phyloP scores from a whole-genome alignment of 2,329 filamentous ascomycete genomes.

The Fusarium sp. region DNA sequence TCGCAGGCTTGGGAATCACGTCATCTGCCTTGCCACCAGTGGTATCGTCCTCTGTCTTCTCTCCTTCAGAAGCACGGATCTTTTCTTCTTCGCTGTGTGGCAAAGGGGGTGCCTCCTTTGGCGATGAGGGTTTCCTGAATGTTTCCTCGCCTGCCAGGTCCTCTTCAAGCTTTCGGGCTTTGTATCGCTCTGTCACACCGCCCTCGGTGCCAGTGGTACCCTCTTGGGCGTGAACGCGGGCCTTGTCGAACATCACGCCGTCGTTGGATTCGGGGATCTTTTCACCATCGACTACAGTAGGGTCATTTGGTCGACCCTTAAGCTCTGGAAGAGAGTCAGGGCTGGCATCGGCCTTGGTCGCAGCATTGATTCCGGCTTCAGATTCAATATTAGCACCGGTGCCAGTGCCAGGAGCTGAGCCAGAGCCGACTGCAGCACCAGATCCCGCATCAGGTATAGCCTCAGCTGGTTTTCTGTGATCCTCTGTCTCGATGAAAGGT shows the following conservation, averaged over 20 bases:
- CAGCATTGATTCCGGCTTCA: slow-evolving; percentile 16
- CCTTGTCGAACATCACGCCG: slow-evolving; percentile 93
- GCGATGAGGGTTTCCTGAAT: slow-evolving; percentile 82
- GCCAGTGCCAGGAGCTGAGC: slow-evolving; percentile 3
- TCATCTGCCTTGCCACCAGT: slow-evolving; percentile 19
- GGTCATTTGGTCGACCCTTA: slow-evolving; percentile 63
- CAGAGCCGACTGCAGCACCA: slow-evolving; percentile 20
- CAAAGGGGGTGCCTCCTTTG: slow-evolving; percentile 85
- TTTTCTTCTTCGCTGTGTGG: slow-evolving; percentile 84
- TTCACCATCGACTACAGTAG: slow-evolving; percentile 67
- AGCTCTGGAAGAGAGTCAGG: slow-evolving; percentile 56
- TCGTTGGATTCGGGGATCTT: slow-evolving; percentile 74
- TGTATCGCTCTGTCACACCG: slow-evolving; percentile 88
- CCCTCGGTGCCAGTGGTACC: slow-evolving; percentile 91
- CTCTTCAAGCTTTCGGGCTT: slow-evolving; percentile 76
- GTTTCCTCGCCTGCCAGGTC: slow-evolving; percentile 71
- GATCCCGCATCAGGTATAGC: slow-evolving; percentile 4
- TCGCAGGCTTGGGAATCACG: slow-evolving; percentile 24
- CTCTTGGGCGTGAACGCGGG: slow-evolving; percentile 78
- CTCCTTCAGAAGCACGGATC: slow-evolving; percentile 57
- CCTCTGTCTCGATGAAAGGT: slow-evolving; percentile 75
- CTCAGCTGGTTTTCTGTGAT: slow-evolving; percentile 43
- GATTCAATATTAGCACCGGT: not conserved
- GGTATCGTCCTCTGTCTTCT: slow-evolving; percentile 4
- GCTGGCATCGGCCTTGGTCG: slow-evolving; percentile 44